These are phyloP conservation scores for Dittrichia graveolens DNA, from an alignment of 129 eudicot species.

Conservation along the genomic window DNA sequence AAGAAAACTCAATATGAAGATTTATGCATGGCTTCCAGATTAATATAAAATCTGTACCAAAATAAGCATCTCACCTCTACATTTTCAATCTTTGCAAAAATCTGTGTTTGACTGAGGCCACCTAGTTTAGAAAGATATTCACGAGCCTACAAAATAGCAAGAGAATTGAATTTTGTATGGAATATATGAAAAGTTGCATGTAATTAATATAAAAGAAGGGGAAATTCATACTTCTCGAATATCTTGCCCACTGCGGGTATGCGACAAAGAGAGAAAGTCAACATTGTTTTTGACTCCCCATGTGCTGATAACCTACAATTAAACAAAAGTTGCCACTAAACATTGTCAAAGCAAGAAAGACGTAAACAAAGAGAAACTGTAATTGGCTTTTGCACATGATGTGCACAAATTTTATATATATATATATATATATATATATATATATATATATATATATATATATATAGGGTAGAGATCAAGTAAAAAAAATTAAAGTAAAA, in stretches of 20 bases:
- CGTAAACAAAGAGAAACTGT: neutral
- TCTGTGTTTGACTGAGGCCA: conserved; percentile 71
- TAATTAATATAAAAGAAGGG: neutral
- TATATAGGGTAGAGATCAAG: too few species aligned
- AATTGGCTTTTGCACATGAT: neutral
- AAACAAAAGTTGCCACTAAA: conserved; percentile 25
- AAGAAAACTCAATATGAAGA: neutral
- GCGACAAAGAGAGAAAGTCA: conserved; percentile 85
- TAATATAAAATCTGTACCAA: neutral
- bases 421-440: too few species aligned
- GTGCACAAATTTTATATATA: neutral
- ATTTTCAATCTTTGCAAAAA: conserved; percentile 82
- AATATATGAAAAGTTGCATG: neutral
- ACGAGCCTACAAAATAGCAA: conserved; percentile 59
- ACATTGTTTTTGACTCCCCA: conserved; percentile 86
- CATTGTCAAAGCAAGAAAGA: conserved; percentile 13
- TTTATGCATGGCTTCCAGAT: conserved; percentile 5
- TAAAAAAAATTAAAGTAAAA: too few species aligned
- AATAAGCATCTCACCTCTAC: conserved; percentile 61
- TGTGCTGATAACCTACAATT: conserved; percentile 70
- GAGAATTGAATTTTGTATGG: neutral
- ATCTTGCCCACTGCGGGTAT: conserved; percentile 79
- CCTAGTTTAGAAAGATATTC: conserved; percentile 73
- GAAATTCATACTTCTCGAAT: conserved; percentile 57
- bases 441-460: too few species aligned